Evolutionary conservation across 192 early-diverging fungal genomes (phyloP).

Genomic region (Pilaira anomala): DNA sequence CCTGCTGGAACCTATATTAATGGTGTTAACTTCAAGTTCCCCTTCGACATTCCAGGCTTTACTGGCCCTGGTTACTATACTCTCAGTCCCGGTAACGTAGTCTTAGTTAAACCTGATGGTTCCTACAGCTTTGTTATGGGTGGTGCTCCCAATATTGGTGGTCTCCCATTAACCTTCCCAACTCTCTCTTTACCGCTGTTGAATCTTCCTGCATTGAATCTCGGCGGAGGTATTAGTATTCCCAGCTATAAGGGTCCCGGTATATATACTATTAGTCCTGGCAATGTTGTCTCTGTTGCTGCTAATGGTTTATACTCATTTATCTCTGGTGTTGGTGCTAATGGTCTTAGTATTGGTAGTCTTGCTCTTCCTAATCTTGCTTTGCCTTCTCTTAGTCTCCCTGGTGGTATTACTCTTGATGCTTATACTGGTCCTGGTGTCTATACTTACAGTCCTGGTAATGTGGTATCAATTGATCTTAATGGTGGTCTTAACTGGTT

Average conservation of each 20-base stretch:
- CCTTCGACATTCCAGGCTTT: neutral
- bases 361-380: neutral
- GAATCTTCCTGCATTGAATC: too few species aligned
- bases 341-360: neutral
- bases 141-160: too few species aligned
- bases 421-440: neutral
- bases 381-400: neutral
- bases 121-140: neutral
- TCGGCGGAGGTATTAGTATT: neutral
- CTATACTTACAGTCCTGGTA: neutral
- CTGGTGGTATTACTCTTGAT: neutral
- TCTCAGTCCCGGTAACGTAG: neutral
- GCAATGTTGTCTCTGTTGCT: neutral
- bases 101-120: neutral
- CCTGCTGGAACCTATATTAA: too few species aligned
- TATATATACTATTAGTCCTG: neutral
- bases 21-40: too few species aligned
- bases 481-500: neutral
- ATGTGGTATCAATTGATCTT: neutral
- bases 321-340: neutral
- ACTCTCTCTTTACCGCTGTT: too few species aligned
- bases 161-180: too few species aligned
- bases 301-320: neutral
- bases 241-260: neutral
- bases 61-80: neutral